Conservation (phyloP, 192 early-diverging fungal genomes). For the Endogone sp. region DNA sequence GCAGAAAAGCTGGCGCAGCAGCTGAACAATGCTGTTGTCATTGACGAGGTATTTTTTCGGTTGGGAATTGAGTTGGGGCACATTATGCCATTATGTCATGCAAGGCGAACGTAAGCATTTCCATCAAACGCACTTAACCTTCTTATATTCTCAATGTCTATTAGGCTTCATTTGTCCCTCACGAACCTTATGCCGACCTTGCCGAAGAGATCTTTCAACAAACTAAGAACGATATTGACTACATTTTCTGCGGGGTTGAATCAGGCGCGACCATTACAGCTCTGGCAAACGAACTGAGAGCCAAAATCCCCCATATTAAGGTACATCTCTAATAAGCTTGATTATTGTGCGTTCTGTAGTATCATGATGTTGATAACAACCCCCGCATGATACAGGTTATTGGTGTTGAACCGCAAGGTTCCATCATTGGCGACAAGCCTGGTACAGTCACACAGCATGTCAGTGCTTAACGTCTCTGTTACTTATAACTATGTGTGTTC, state of each 20-base stretch:
- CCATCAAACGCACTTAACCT: no score
- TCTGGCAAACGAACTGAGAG: constrained; percentile 51
- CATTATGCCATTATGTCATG: not conserved
- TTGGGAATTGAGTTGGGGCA: not conserved
- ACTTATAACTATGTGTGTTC: no score
- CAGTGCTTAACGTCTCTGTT: not conserved
- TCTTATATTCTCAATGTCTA: not conserved
- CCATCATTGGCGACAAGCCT: constrained; percentile 42
- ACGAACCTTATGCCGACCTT: constrained; percentile 41
- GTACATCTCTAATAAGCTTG: no score
- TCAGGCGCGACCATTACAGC: constrained; percentile 61
- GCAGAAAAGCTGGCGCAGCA: constrained; percentile 52
- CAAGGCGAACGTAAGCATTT: no score
- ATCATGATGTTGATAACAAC: no score
- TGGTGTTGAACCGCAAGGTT: constrained; percentile 68
- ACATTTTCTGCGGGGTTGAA: constrained; percentile 66
- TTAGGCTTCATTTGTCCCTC: not conserved
- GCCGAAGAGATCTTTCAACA: constrained; percentile 65
- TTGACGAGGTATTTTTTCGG: constrained; percentile 53
- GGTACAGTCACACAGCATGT: not conserved
- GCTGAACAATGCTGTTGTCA: constrained; percentile 42
- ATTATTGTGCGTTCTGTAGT: no score
- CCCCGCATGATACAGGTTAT: no score
- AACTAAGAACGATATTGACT: constrained; percentile 42
- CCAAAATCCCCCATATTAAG: constrained; percentile 44